Conservation (phyloP, 2,329 filamentous ascomycete genomes). For the Aureobasidium sp. region DNA sequence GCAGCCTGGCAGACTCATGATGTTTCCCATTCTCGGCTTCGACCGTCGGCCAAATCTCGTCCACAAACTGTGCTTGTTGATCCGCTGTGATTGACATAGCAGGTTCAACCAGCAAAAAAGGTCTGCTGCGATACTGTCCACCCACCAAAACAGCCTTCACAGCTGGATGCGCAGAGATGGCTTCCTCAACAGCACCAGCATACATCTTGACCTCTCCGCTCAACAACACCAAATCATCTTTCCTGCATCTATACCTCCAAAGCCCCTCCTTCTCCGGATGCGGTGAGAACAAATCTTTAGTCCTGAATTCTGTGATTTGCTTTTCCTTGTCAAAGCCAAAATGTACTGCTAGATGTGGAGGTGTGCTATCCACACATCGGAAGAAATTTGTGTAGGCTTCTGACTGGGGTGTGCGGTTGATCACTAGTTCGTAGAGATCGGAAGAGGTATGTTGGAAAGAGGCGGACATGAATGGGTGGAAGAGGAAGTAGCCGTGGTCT, state of each 20-base stretch:
- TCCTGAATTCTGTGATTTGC: background rate
- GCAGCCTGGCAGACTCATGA: background rate
- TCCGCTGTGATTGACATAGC: background rate
- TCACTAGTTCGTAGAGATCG: slow-evolving; percentile 9
- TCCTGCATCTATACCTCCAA: slow-evolving; percentile 8
- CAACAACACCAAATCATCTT: slow-evolving; percentile 6
- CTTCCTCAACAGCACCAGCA: slow-evolving; percentile 5
- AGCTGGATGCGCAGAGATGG: background rate
- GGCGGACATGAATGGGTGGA: slow-evolving; percentile 5
- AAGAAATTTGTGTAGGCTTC: slow-evolving; percentile 6
- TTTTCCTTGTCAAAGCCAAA: background rate
- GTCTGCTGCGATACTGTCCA: background rate
- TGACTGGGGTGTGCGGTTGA: background rate
- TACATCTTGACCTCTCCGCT: slow-evolving; percentile 12
- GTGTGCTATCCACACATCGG: background rate
- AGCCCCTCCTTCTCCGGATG: background rate
- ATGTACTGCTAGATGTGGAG: background rate
- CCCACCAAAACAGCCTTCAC: background rate
- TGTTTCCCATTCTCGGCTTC: slow-evolving; percentile 8
- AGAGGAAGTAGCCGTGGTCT: slow-evolving; percentile 1
- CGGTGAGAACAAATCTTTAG: slow-evolving; percentile 8
- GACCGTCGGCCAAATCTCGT: background rate
- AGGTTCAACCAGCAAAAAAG: slow-evolving; percentile 9
- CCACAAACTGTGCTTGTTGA: background rate
- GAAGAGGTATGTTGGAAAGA: background rate